Percentiles rank a stretch among this genome's conserved stretches.
Conservation (phyloP, 441 rosid species). For the Erodium trifolium region DNA sequence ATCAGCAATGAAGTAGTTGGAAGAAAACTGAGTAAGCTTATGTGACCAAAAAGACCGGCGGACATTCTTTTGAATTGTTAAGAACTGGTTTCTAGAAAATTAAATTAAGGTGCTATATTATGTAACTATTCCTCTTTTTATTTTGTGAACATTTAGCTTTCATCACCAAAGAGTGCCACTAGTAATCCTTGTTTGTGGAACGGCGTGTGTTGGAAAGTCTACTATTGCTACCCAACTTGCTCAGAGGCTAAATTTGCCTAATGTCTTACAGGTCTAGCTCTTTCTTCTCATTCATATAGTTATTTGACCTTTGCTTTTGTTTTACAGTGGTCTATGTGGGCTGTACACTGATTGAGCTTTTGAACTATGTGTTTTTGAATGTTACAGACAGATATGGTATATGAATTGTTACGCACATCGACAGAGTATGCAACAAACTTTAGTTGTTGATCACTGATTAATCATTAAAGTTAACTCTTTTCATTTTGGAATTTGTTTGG, state of each 20-base stretch:
- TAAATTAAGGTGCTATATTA: conserved; percentile 9
- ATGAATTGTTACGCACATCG: conserved; percentile 85
- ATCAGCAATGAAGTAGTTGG: background rate
- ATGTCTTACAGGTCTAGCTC: conserved; percentile 73
- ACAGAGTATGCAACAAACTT: conserved; percentile 62
- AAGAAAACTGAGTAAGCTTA: background rate
- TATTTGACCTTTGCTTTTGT: conserved; percentile 3
- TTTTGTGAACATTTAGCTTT: conserved; percentile 45
- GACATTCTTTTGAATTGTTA: background rate
- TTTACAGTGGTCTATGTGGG: conserved; percentile 6
- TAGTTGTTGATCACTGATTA: conserved; percentile 8
- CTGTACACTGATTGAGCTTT: conserved; percentile 17
- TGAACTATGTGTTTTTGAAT: conserved; percentile 16
- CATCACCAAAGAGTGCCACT: conserved; percentile 97
- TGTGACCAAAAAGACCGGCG: background rate
- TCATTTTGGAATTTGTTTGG: background rate
- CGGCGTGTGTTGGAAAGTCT: conserved; percentile 97
- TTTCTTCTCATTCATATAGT: conserved; percentile 6
- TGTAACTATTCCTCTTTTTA: conserved; percentile 3
- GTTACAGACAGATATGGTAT: conserved; percentile 93
- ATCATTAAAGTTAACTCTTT: background rate
- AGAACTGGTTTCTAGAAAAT: conserved; percentile 2
- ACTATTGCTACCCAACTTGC: conserved; percentile 98
- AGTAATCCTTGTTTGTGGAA: conserved; percentile 97
- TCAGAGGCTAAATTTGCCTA: conserved; percentile 92